Evolutionary conservation across 1,284 basidiomycete genomes (phyloP), one percentile per base, ranked within the genome.

Genomic region (Rhizoctonia solani): DNA sequence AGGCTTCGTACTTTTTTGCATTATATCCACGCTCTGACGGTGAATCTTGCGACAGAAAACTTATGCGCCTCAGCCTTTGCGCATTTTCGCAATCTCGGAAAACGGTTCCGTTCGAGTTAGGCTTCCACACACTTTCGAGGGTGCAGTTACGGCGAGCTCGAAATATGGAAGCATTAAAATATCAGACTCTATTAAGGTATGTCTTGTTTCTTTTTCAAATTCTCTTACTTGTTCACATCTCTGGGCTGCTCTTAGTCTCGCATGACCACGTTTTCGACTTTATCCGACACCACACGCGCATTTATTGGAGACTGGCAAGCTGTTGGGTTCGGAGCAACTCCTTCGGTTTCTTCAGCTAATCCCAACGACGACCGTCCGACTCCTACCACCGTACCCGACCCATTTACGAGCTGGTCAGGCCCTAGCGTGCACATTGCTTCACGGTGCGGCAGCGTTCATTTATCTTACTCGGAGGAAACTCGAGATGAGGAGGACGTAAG

Each of bases 221-320:
- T 29, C 19, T 16, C 5, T 14, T 50, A 23, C n/a, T 11, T 52
- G 30, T 41, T 29, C 41, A 25, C 13, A 44, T 29, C 34, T 21
- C 16, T 41, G n/a, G n/a, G n/a, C n/a, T n/a, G n/a, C 25, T 14
- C 25, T 21, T n/a, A 63, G 59, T 37, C 59, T 14, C 47, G 37
- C 13, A 16, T 63, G n/a, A 63, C 59, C 13, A 42, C 34, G 5
- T 63, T 63, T 37, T 63, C n/a, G n/a, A n/a, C 59, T 14, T 34
- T 49, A 29, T 41, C 59, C 0, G 49, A 39, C 47, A 63, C 59
- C 2, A 42, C 41, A 3, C 59, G 59, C n/a, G 59, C 47, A 4
- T 63, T 27, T 30, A 63, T 63, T 23, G 59, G 59, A 16, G 59
- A 63, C 59, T 63, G 59, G 59, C 34, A 53, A 53, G 11, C 59